Evolutionary conservation across 2,329 filamentous ascomycete species (phyloP).

Genomic region (Diaporthe caulivora): DNA sequence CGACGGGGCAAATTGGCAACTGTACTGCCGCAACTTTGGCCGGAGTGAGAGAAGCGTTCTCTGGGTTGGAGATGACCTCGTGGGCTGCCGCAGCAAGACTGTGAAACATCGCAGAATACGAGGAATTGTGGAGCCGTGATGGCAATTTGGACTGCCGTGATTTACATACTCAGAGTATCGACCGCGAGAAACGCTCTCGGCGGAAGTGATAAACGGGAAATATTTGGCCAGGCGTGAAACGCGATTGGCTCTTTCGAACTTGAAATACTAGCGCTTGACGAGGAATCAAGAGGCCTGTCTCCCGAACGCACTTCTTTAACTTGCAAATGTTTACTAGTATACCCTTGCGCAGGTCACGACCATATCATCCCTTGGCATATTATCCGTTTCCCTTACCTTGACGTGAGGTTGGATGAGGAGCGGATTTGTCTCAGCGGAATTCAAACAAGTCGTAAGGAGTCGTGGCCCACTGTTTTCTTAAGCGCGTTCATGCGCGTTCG

Average conservation of each 20-base stretch:
- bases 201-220: background rate
- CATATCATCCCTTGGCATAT: background rate
- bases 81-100: background rate
- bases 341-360: background rate
- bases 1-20: fast-evolving
- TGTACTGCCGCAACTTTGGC: background rate
- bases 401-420: background rate
- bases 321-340: background rate
- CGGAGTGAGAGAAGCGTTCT: background rate
- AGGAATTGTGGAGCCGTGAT: background rate
- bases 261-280: background rate
- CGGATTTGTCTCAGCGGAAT: background rate
- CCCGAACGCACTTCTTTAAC: background rate
- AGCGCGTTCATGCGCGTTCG: background rate
- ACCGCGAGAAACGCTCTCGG: background rate
- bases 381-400: background rate
- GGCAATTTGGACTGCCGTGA: background rate
- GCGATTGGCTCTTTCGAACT: constrained; percentile 12
- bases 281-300: background rate
- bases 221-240: background rate
- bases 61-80: background rate
- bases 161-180: background rate
- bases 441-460: background rate
- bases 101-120: background rate
- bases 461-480: background rate